phyloP scores from a whole-genome alignment of 2,329 filamentous ascomycete genomes.

The Aspergillus sp. region DNA sequence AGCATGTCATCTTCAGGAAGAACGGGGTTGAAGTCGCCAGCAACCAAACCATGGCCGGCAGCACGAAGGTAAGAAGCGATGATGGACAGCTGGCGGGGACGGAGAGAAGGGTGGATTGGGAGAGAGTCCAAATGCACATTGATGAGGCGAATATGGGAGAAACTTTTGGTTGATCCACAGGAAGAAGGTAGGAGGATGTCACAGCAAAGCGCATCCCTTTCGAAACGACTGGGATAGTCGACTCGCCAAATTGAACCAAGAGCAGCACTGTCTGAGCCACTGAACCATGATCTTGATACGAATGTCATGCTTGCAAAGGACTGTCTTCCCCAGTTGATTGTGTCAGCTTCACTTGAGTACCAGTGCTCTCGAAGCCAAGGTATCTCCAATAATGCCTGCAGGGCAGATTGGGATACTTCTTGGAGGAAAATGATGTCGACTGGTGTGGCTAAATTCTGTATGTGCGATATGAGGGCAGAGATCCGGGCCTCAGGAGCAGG shows the following conservation, averaged over 20 bases:
- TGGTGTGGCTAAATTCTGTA: background rate
- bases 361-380: background rate
- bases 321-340: background rate
- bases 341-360: background rate
- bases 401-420: background rate
- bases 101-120: background rate
- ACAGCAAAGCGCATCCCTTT: background rate
- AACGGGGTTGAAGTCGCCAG: background rate
- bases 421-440: background rate
- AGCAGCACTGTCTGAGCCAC: background rate
- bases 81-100: background rate
- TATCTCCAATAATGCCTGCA: background rate
- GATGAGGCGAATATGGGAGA: background rate
- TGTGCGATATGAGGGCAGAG: background rate
- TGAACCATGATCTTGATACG: background rate
- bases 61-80: background rate
- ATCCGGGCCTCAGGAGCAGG: background rate
- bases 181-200: background rate
- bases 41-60: background rate
- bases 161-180: background rate
- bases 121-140: background rate
- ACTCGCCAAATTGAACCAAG: background rate
- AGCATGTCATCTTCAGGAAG: background rate
- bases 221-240: background rate
- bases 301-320: background rate